Base-by-base conservation (phyloP, 1,139 yeast species). In the Saccharomycopsis hybrid region DNA sequence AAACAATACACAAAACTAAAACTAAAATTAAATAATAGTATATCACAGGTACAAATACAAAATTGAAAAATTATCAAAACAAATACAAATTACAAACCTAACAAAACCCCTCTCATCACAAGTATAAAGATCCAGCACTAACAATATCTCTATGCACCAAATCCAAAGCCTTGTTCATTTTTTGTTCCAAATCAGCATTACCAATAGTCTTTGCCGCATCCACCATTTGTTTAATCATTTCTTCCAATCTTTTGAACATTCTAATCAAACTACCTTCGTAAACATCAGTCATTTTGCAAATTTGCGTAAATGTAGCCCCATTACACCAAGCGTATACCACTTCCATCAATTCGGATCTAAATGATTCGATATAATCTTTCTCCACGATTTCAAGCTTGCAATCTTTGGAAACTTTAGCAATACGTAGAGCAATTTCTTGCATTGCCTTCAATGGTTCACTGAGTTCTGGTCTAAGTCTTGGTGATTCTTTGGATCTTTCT, bases 241-340 rank as follows among this genome's bases (percentile, higher is more conserved):
- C 99, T 65, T 92, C 98, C 52, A 94, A 72, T 62, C 98, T 77
- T 66, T 94, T 83, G 70, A 94, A 90, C 78, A 88, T 85, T 66
- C 98, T 80, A 57, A 94, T 90, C 64, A 94, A 76, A 32, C 95
- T 85, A 43, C 99, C 99, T 71, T 94, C 98, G 60, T 90, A 94
- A 43, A 94, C 97, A 64, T 92, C 98, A 0, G 98, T 92, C 97
- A 92, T 88, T 67, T 90, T 90, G 71, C 97, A 92, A 55, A 92
- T 90, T 64, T 90, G 97, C 0, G 97, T 90, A 67, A 94, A 94
- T 0, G 92, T 72, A 3, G 96, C 96, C 31, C 97, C 97, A 63
- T 85, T 84, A 64, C 97, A 87, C 99, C 99, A 94, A 43, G 94
- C 88, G 66, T 70, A 88, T 0, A 94, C 96, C 47, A 92, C 97